A percentile compares a stretch with the other conserved stretches of the same genome.
These are phyloP conservation scores for Globisporangium heterothallicum DNA, from an alignment of 352 stramenopile species.

Conservation along the genomic window DNA sequence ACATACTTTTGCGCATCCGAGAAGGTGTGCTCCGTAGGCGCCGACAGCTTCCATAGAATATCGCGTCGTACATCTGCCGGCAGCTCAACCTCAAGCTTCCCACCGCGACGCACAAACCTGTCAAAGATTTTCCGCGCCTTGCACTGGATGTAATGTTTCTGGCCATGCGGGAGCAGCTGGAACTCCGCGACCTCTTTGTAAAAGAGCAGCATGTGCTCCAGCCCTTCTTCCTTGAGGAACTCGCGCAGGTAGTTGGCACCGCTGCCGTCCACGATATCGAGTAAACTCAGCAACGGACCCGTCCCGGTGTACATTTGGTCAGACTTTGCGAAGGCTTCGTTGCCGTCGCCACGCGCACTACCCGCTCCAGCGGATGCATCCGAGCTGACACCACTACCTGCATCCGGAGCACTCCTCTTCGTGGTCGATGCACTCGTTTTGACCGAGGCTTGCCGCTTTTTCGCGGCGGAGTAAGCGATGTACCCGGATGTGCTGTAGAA, in stretches of 20 bases:
- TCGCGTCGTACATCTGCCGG: conserved; percentile 52
- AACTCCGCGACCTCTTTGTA: conserved; percentile 76
- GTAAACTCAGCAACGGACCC: conserved; percentile 11
- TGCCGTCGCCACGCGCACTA: neutral
- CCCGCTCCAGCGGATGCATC: neutral
- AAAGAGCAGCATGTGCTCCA: conserved; percentile 57
- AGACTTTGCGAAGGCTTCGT: neutral
- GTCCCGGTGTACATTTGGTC: neutral
- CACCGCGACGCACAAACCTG: conserved; percentile 56
- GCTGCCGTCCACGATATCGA: conserved; percentile 42
- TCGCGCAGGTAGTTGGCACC: conserved; percentile 52
- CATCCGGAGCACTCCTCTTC: conserved; percentile 4
- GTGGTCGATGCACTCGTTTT: conserved; percentile 4
- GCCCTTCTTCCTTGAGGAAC: conserved; percentile 43
- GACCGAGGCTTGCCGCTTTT: neutral
- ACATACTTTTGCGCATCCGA: conserved; percentile 52
- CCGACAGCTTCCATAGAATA: conserved; percentile 59
- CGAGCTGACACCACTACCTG: neutral
- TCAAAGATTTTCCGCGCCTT: conserved; percentile 69
- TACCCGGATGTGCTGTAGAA: conserved; percentile 50
- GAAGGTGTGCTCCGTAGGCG: conserved; percentile 55
- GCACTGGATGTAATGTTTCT: conserved; percentile 71
- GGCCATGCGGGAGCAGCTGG: conserved; percentile 55
- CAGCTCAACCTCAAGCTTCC: conserved; percentile 55
- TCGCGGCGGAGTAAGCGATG: conserved; percentile 30